Base-by-base conservation (phyloP, 495 filamentous ascomycete genomes). In the Lepidopterella palustris region DNA sequence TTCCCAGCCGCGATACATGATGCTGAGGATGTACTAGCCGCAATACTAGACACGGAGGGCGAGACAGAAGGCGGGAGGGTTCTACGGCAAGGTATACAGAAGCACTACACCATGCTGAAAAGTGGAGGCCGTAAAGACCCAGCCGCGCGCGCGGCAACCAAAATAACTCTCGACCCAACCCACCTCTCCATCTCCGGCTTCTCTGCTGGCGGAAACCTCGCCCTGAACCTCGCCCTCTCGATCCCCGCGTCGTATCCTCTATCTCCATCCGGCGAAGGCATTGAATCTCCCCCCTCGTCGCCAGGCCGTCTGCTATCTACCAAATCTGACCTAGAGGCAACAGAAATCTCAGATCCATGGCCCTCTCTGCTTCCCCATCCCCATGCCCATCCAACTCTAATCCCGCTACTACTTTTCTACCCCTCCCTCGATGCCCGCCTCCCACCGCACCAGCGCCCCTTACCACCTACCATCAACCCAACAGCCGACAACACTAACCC, bases 181-280 rank as follows among this genome's bases (percentile, higher is more conserved):
- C 69, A 67, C 20, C 65, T 73, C 20, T 60, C 60, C 26, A 68
- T 73, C 53, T 71, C 67, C 9, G 70, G 70, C 5, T 71, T 71
- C 57, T 70, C 68, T 13, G 66, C 63, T 18, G 70, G 70, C 15
- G 69, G 69, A 15, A 73, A 73, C 55, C 66, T 73, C 24, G 70
- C 70, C 0, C 67, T 73, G 20, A 73, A 73, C 50, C 64, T 71
- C 58, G 70, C 63, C 8, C 49, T 71, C 20, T 63, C 54, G 21
- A 62, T 67, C 0, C 57, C 67, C 53, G 28, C 58, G 29, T 18
- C 59, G 56, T 49, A 60, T 55, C 27, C 62, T 53, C 32, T 31
- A 26, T 64, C 55, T 55, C 58, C 62, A 8, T 55, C 40, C 47
- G 45, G 32, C n/a, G 56, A 56, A 15, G 63, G 68, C 2, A 56